Base-by-base conservation (phyloP, 1,284 basidiomycete genomes). In the Naganishia albida region DNA sequence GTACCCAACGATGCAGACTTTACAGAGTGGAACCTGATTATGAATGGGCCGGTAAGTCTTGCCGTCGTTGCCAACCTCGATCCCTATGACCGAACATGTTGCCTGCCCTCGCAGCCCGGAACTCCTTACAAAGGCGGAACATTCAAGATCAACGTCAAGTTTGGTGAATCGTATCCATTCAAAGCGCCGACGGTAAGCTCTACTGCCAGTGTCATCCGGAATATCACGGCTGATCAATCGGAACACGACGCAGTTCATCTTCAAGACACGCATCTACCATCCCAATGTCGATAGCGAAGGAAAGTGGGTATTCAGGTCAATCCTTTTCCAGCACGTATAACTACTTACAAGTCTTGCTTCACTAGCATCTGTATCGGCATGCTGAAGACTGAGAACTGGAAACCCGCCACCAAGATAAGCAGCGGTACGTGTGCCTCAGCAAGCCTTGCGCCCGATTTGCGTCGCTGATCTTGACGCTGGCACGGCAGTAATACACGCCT, bases 241-340 rank as follows among this genome's bases (percentile, higher is more conserved):
- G 28, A 50, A 28, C 12, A 62, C 25, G 3, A 2, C 42, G 38
- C 65, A 93, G 91, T 88, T 93, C 66, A 86, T 85, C 48, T 93
- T 93, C 80, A 85, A 81, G 51, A 94, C 92, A 43, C 91, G 88
- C 82, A 88, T 93, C 66, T 94, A 94, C 74, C 92, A 95, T 79
- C 92, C 92, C 16, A 92, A 92, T 62, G 89, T 95, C 74, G 93
- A 94, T 70, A 90, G 92, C 66, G 90, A 95, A 74, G 92, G 91
- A 44, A 93, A 82, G 91, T 90, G 70, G 68, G 87, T 80, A 12
- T 34, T 51, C 53, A 23, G 63, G 43, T 28, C 49, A n/a, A 34
- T 46, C 30, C 52, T 48, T 44, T 25, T 34, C 13, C 8, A 51
- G 2, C 6, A 53, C 26, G 62, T 56, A 57, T 71, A 65, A 23